These are phyloP conservation scores for Zygosaccharomyces bisporus DNA, from an alignment of 805 yeast genomes.

Conservation along the genomic window DNA sequence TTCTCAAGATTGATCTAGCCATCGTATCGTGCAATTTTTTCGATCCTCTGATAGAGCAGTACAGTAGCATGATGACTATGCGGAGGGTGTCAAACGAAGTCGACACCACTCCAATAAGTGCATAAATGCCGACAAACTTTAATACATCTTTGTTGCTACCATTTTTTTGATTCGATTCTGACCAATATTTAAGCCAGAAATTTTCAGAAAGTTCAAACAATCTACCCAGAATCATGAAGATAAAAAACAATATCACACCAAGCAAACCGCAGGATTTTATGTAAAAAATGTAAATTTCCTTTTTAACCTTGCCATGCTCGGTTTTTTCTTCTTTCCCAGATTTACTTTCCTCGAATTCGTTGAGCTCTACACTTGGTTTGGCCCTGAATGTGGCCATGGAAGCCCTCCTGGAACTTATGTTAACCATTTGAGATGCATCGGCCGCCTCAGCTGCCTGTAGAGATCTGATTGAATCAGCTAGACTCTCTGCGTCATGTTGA, in stretches of 20 bases:
- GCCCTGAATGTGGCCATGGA: conserved; percentile 58
- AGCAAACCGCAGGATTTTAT: conserved; percentile 54
- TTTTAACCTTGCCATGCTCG: conserved; percentile 58
- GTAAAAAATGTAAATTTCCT: conserved; percentile 50
- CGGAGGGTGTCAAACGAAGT: conserved; percentile 46
- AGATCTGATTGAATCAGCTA: conserved; percentile 3
- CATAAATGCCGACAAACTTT: conserved; percentile 51
- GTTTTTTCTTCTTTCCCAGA: conserved; percentile 50
- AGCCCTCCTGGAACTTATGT: conserved; percentile 47
- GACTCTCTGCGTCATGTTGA: conserved; percentile 1
- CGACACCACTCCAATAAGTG: conserved; percentile 50
- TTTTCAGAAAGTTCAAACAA: conserved; percentile 44
- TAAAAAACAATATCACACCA: conserved; percentile 45
- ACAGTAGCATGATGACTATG: conserved; percentile 47
- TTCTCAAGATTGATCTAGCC: conserved; percentile 49
- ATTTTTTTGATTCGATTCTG: conserved; percentile 45
- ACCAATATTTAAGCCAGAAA: conserved; percentile 69
- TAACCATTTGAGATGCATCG: conserved; percentile 11
- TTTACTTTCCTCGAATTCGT: conserved; percentile 36
- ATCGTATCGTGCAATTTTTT: conserved; percentile 51
- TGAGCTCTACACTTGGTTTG: conserved; percentile 30
- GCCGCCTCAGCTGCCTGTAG: conserved; percentile 4
- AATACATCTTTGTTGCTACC: conserved; percentile 44
- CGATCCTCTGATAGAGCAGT: conserved; percentile 55
- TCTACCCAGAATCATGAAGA: conserved; percentile 36